Percentiles rank a stretch among this genome's conserved stretches.
phyloP scores from a whole-genome alignment of 1,139 yeast genomes.

The Debaryomycetaceae sp. region DNA sequence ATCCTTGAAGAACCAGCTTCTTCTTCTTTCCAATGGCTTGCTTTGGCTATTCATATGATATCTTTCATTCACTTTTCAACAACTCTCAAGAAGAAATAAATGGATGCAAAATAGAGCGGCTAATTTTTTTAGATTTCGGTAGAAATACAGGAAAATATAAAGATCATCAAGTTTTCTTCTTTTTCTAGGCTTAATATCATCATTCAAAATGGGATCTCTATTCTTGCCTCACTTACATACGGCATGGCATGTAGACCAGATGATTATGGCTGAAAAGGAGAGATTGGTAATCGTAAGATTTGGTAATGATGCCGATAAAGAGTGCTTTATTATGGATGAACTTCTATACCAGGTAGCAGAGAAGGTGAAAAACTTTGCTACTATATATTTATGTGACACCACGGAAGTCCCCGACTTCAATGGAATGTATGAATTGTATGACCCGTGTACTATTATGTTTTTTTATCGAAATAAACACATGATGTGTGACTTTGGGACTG shows the following conservation, averaged over 20 bases:
- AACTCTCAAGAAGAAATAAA: background rate
- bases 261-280: conserved; percentile 81
- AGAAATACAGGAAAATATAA: background rate
- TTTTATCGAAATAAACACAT: conserved; percentile 92
- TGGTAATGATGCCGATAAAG: conserved; percentile 74
- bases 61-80: no score
- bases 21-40: conserved; percentile 3
- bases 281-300: conserved; percentile 83
- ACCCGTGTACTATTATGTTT: conserved; percentile 90
- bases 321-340: conserved; percentile 91
- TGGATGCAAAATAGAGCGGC: background rate
- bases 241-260: conserved; percentile 97
- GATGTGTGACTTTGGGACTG: conserved; percentile 98
- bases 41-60: background rate
- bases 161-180: no score
- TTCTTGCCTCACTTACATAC: conserved; percentile 83
- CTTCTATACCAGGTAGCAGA: conserved; percentile 75
- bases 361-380: conserved; percentile 84
- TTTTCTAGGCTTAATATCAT: no score
- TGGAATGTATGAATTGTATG: conserved; percentile 87
- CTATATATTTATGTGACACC: conserved; percentile 81
- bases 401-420: conserved; percentile 90
- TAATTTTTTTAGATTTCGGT: background rate
- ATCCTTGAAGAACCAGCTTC: conserved; percentile 7
- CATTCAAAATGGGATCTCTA: conserved; percentile 87